Base-by-base conservation (phyloP, 768 basidiomycete species). In the Suillus brevipes region DNA sequence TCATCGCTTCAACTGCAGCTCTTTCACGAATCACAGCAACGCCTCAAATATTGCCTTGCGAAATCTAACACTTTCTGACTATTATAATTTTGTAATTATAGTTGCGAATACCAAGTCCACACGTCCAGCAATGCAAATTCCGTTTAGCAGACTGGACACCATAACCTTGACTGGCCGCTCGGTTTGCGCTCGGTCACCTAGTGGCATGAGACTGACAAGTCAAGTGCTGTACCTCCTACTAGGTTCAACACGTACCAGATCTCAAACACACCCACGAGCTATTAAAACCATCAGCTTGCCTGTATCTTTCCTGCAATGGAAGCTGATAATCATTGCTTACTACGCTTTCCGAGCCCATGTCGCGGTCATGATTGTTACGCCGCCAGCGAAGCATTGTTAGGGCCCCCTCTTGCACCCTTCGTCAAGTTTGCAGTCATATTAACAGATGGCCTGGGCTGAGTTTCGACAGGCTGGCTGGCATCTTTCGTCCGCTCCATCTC, bases 401-500 rank as follows among this genome's bases (percentile, higher is more conserved):
- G 25, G 25, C 5, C 38, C 18, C 16, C 14, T 25, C 12, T 25
- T 5, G 37, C 4, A 14, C 8, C 14, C 56, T 25, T 23, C 38
- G 2, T 25, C 13, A 16, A 40, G 23, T 40, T 18, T 28, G 55
- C n/a, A 14, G 61, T 13, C 60, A 64, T 64, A 36, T n/a, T 37
- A 34, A 7, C 9, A 45, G 42, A 62, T 37, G 59, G 62, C 36
- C 14, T 28, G 49, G 73, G 76, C 38, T 77, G 75, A 43, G 67
- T 67, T 16, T 62, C 59, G 8, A 72, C 66, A 23, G 68, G 67
- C 53, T 58, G 53, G 23, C 59, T 43, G 38, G 50, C 38, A 52
- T 62, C 64, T 63, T 66, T 65, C 20, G 66, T 66, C 47, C 64
- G 70, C 55, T 71, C 69, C 63, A 66, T 73, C 16, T 70, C 68